These are phyloP conservation scores for Verticillium alfalfae DNA, from an alignment of 2,329 filamentous ascomycete species.

Conservation along the genomic window DNA sequence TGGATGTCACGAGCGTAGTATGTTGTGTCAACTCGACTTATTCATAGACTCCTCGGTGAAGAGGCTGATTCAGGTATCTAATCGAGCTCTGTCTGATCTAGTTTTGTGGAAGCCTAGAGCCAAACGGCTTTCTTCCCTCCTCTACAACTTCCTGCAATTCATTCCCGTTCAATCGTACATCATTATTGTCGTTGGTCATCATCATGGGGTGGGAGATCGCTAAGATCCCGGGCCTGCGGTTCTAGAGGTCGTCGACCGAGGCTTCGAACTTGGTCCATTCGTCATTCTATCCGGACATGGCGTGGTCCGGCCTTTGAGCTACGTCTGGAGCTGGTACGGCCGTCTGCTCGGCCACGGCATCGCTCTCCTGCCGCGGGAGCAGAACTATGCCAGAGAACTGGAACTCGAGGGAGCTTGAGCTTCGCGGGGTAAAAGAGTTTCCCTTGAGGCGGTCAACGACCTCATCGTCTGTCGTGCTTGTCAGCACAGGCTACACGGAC, in stretches of 20 bases:
- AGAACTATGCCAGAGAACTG: conserved; percentile 44
- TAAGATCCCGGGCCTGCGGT: background rate
- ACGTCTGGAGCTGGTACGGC: background rate
- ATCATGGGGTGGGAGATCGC: background rate
- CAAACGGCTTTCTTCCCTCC: background rate
- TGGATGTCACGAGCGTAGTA: background rate
- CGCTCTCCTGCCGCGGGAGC: conserved; percentile 20
- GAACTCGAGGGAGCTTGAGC: conserved; percentile 45
- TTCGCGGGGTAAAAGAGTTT: conserved; percentile 12
- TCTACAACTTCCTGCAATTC: background rate
- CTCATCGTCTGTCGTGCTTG: conserved; percentile 10
- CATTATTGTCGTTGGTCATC: conserved; percentile 2
- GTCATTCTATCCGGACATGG: background rate
- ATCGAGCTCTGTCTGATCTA: background rate
- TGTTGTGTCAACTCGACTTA: background rate
- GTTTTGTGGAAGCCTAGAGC: background rate
- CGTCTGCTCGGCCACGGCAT: background rate
- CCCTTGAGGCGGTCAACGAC: conserved; percentile 20
- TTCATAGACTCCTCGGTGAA: background rate
- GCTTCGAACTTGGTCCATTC: background rate
- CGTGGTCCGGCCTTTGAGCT: background rate
- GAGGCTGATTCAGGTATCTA: background rate
- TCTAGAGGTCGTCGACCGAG: background rate
- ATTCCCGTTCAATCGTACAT: conserved; percentile 4
- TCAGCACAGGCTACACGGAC: background rate